Evolutionary conservation across 2,329 filamentous ascomycete genomes (phyloP).

Genomic region (Bipolaris zeicola): DNA sequence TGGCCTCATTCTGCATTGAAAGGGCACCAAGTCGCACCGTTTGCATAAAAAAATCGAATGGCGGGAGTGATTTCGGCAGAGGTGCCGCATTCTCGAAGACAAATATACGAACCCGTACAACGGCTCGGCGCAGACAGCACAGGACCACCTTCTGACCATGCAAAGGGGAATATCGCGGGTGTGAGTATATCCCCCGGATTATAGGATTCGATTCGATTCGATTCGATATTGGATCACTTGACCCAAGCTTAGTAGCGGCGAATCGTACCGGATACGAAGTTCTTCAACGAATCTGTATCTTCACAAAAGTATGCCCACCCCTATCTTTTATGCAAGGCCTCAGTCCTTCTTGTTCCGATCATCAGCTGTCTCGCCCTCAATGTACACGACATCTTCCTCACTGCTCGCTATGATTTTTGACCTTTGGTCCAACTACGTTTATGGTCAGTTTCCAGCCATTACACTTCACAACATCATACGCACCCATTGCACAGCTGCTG

Average conservation of each 20-base stretch:
- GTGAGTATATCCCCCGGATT: neutral
- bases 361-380: neutral
- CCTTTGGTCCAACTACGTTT: conserved; percentile 3
- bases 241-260: too few relatives aligned
- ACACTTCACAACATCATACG: neutral
- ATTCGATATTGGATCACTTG: neutral
- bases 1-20: too few relatives aligned
- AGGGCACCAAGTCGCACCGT: neutral
- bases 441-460: neutral
- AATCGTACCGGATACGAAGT: neutral
- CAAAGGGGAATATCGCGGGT: neutral
- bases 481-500: conserved; percentile 31
- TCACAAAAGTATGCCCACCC: too few relatives aligned
- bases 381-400: neutral
- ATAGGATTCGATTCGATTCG: neutral
- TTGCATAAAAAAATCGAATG: neutral
- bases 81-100: neutral
- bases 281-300: neutral
- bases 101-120: neutral
- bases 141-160: neutral
- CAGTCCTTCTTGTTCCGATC: neutral
- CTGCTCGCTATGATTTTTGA: neutral
- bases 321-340: neutral
- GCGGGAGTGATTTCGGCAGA: neutral
- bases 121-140: neutral